phyloP scores from a whole-genome alignment of 1,139 yeast genomes.

The Groenewaldozyma auringiensis region DNA sequence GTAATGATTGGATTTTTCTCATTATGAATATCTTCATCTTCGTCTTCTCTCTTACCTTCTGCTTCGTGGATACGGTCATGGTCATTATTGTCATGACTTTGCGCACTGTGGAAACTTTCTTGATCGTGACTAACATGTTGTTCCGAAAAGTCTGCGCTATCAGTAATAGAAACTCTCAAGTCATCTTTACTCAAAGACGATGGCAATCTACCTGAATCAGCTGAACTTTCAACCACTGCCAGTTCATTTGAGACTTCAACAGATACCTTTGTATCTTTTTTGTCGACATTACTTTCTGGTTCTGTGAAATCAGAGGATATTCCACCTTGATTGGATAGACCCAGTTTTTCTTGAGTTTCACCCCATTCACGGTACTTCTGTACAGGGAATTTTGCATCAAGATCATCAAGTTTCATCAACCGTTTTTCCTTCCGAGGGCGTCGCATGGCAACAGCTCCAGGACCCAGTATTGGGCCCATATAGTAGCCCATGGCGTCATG shows the following conservation, averaged over 20 bases:
- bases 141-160: not conserved
- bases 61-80: constrained; percentile 2
- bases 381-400: constrained; percentile 58
- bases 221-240: not conserved
- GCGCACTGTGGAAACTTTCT: not conserved
- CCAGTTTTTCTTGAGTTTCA: constrained; percentile 18
- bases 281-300: too few species aligned
- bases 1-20: constrained; percentile 8
- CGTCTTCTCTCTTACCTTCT: constrained; percentile 1
- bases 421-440: constrained; percentile 13
- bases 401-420: constrained; percentile 48
- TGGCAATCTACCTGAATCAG: not conserved
- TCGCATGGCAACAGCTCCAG: constrained; percentile 14
- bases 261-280: not conserved
- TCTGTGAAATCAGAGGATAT: constrained; percentile 13
- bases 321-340: constrained; percentile 22
- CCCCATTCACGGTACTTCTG: constrained; percentile 43
- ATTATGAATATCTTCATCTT: constrained; percentile 6
- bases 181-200: not conserved
- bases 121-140: not conserved
- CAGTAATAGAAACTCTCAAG: not conserved
- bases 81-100: not conserved
- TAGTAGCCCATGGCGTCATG: constrained; percentile 11
- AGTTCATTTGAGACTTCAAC: not conserved
- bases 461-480: constrained; percentile 17